Percentiles rank a stretch among this genome's conserved stretches.
Conservation (phyloP, 2,329 filamentous ascomycete genomes). For the Emericellopsis atlantica region DNA sequence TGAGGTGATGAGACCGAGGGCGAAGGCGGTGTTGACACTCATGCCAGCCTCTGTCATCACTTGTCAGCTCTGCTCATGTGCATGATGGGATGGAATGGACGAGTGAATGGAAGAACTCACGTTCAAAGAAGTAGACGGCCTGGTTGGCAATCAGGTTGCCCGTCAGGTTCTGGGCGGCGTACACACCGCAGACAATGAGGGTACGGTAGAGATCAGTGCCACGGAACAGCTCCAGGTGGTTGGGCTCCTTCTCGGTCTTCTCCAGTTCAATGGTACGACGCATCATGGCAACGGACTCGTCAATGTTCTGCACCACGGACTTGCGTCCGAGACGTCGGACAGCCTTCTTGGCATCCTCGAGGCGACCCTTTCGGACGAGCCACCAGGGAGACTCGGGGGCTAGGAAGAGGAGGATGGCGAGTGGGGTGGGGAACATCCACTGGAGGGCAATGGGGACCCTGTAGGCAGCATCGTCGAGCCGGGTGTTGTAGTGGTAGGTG, state of each 20-base stretch:
- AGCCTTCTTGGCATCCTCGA: slow-evolving; percentile 26
- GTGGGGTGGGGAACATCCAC: slow-evolving; percentile 41
- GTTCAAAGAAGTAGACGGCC: slow-evolving; percentile 45
- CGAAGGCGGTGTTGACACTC: slow-evolving; percentile 38
- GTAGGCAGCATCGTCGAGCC: slow-evolving; percentile 1
- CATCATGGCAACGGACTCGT: slow-evolving; percentile 37
- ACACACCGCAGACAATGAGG: slow-evolving; percentile 41
- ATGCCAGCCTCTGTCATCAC: slow-evolving; percentile 44
- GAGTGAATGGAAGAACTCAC: slow-evolving; percentile 9
- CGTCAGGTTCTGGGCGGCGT: slow-evolving; percentile 45
- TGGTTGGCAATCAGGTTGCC: slow-evolving; percentile 51
- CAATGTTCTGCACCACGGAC: slow-evolving; percentile 7
- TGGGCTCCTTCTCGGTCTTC: slow-evolving; percentile 26
- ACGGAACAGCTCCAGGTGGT: slow-evolving; percentile 35
- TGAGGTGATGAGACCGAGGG: slow-evolving; percentile 51
- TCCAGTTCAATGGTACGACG: slow-evolving; percentile 42
- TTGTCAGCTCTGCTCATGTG: slow-evolving; percentile 3
- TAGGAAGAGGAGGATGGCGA: slow-evolving; percentile 21
- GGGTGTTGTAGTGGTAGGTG: slow-evolving; percentile 31
- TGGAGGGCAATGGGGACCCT: slow-evolving; percentile 42
- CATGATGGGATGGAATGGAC: neutral
- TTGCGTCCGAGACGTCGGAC: slow-evolving; percentile 30
- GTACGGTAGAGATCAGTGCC: slow-evolving; percentile 42
- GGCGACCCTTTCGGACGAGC: slow-evolving; percentile 34
- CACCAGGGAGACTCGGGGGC: slow-evolving; percentile 41